These are phyloP conservation scores for Rhodotorula sp. DNA, from an alignment of 1,284 basidiomycete genomes.

Conservation along the genomic window DNA sequence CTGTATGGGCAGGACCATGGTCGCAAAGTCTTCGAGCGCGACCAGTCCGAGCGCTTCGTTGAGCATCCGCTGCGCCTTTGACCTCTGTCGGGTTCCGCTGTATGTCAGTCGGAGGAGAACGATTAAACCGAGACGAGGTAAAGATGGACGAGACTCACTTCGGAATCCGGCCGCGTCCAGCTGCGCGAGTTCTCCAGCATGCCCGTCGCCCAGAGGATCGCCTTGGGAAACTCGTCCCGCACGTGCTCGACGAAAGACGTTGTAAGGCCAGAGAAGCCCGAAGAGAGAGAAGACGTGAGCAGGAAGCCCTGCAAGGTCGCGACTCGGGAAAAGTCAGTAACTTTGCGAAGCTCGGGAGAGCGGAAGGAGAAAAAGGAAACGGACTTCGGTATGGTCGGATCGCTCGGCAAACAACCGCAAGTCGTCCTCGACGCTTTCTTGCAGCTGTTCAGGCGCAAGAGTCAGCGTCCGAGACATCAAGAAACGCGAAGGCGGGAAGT, in stretches of 20 bases:
- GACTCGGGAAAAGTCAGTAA: not conserved
- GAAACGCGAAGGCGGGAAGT: not conserved
- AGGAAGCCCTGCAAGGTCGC: slow-evolving; percentile 30
- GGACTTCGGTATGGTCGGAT: slow-evolving; percentile 33
- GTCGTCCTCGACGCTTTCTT: slow-evolving; percentile 34
- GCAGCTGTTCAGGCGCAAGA: not conserved
- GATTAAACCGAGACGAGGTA: too few relatives aligned
- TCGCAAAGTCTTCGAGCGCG: slow-evolving; percentile 23
- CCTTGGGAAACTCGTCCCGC: slow-evolving; percentile 36
- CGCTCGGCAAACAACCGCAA: slow-evolving; percentile 30
- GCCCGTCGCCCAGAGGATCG: slow-evolving; percentile 26
- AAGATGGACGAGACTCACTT: not conserved
- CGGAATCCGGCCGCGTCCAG: slow-evolving; percentile 30
- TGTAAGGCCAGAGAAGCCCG: slow-evolving; percentile 33
- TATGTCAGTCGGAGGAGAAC: too few relatives aligned
- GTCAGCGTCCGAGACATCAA: not conserved
- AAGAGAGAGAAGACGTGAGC: slow-evolving; percentile 19
- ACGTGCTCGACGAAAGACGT: slow-evolving; percentile 28
- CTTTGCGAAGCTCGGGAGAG: too few relatives aligned
- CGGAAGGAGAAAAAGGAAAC: not conserved
- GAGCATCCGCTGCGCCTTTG: slow-evolving; percentile 22
- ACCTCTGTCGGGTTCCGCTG: slow-evolving; percentile 9
- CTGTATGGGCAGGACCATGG: slow-evolving; percentile 37
- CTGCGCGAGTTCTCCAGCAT: slow-evolving; percentile 13
- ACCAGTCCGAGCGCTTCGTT: slow-evolving; percentile 24